Evolutionary conservation across 2,329 filamentous ascomycete genomes (phyloP), one percentile per base, ranked within the genome.

Genomic region (Bipolaris bicolor): DNA sequence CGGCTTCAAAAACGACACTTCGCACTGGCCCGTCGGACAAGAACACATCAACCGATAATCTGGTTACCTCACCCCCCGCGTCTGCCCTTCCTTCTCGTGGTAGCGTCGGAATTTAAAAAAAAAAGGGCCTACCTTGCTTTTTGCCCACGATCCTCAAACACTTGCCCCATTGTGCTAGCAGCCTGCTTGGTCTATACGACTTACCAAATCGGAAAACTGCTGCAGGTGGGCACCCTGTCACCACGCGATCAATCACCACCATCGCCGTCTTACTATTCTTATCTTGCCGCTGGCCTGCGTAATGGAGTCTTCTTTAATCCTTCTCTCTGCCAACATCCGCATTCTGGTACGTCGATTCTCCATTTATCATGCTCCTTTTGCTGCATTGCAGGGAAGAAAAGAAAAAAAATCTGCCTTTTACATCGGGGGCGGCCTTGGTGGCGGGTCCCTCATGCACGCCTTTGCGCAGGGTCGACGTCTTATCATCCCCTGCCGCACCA

Each of bases 271-370:
- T 48, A 37, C 39, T 72, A 72, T 73, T 71, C 68, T 74, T 74
- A 73, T 74, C 71, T 45, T 45, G 26, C 40, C 45, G 33, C 29
- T 41, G 50, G 61, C 60, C 67, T 66, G 70, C 71, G 68, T 71
- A 67, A 79, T 80, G 77, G 77, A 79, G 51, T 71, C 74, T 29
- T 82, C 80, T 44, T 73, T 77, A 67, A 79, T 77, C 34, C 63
- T 82, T 57, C 70, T 82, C 54, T 81, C 77, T 68, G 78, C 80
- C 41, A 77, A 81, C 60, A 81, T 82, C 49, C 78, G 79, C 52
- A 81, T 82, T 57, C 67, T 82, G 62, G 80, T 82, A 75, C 52
- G 79, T 76, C 52, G 11, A 43, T 55, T 61, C 60, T 60, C 65
- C 60, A 48, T 68, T 51, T 64, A 53, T 65, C 54, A 44, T 66